Evolutionary conservation across 106 monocot genomes (phyloP).

Genomic region (Dendrobium chrysotoxum): DNA sequence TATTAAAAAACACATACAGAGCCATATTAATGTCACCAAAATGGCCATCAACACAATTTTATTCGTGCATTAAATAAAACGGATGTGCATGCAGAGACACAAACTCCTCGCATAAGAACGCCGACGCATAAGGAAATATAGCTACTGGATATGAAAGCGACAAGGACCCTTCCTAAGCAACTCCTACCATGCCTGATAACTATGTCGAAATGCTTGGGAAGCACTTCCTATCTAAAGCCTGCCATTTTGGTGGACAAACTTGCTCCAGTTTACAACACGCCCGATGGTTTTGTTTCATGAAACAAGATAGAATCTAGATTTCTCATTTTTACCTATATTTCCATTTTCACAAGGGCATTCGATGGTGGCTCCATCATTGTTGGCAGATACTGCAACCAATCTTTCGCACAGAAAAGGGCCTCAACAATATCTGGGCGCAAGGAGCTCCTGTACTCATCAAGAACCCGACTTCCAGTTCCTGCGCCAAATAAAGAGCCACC

Average conservation of each 20-base stretch:
- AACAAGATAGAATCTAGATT: not conserved
- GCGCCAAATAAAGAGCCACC: conserved; percentile 49
- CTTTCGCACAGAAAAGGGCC: conserved; percentile 79
- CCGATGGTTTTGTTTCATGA: not conserved
- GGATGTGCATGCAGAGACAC: not conserved
- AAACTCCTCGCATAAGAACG: not conserved
- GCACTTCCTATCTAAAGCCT: not conserved
- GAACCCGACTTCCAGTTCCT: conserved; percentile 55
- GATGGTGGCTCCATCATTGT: conserved; percentile 31
- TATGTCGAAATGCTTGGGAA: not conserved
- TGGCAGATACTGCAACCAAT: conserved; percentile 82
- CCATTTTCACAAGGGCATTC: conserved; percentile 50
- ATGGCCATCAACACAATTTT: not conserved
- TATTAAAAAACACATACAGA: too few species aligned
- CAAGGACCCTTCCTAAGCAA: not conserved
- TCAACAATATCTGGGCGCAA: conserved; percentile 70
- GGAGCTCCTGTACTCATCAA: conserved; percentile 82
- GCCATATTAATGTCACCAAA: not conserved
- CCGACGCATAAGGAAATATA: not conserved
- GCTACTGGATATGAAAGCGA: not conserved
- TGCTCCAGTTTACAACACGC: not conserved
- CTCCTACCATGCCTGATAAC: not conserved
- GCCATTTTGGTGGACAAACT: not conserved
- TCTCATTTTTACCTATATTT: conserved; percentile 18
- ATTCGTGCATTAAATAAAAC: not conserved